phyloP scores from a whole-genome alignment of 2,329 filamentous ascomycete genomes.

The Pseudogymnoascus sp. region DNA sequence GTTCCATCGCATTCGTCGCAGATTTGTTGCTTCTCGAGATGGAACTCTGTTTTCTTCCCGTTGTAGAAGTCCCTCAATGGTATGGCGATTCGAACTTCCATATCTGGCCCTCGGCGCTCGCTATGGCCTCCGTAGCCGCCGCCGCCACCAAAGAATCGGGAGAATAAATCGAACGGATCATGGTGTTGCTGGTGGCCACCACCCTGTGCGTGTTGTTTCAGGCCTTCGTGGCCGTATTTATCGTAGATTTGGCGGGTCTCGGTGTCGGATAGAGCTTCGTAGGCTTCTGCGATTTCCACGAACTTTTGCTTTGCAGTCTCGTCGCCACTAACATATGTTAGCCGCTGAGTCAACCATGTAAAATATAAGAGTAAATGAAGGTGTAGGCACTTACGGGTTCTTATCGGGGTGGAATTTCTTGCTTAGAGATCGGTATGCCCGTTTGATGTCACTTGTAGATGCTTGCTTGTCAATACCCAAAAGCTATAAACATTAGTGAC shows the following conservation, averaged over 20 bases:
- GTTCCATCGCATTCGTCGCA: slow-evolving; percentile 86
- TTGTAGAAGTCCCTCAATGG: slow-evolving; percentile 89
- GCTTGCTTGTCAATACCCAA: slow-evolving; percentile 73
- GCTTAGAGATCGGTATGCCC: slow-evolving; percentile 81
- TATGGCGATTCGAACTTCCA: slow-evolving; percentile 75
- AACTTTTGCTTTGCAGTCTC: slow-evolving; percentile 80
- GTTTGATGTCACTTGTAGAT: slow-evolving; percentile 82
- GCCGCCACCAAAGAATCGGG: slow-evolving; percentile 75
- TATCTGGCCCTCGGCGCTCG: slow-evolving; percentile 75
- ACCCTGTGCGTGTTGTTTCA: slow-evolving; percentile 73
- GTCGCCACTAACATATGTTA: slow-evolving; percentile 51
- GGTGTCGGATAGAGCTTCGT: slow-evolving; percentile 77
- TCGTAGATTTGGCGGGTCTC: slow-evolving; percentile 87
- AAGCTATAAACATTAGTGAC: slow-evolving; percentile 41
- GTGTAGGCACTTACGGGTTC: slow-evolving; percentile 63
- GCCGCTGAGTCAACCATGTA: not conserved
- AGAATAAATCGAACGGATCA: slow-evolving; percentile 95
- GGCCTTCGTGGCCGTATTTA: slow-evolving; percentile 82
- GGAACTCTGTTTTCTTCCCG: slow-evolving; percentile 76
- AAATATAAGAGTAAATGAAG: not conserved
- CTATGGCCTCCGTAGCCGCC: slow-evolving; percentile 73
- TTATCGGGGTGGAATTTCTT: slow-evolving; percentile 98
- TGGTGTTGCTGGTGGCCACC: slow-evolving; percentile 54
- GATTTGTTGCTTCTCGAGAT: slow-evolving; percentile 88
- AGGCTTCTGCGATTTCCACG: slow-evolving; percentile 87